A percentile compares a stretch with the other conserved stretches of the same genome.
These are phyloP conservation scores for Paracorniculantispora psalliotae DNA, from an alignment of 2,329 filamentous ascomycete genomes.

Conservation along the genomic window DNA sequence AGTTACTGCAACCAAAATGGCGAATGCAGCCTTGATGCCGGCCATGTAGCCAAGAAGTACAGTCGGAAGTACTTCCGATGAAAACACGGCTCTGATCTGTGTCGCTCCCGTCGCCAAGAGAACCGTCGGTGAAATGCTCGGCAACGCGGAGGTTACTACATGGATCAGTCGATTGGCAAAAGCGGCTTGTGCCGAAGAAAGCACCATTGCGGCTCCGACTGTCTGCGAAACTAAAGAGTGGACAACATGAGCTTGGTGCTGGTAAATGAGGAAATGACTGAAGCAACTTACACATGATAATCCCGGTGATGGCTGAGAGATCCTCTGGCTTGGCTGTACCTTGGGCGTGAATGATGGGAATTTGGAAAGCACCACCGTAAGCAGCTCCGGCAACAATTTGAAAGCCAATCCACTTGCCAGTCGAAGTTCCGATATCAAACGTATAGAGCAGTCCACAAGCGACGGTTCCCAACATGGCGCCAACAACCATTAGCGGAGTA, in stretches of 20 bases:
- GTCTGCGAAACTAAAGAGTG: neutral
- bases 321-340: slow-evolving; percentile 24
- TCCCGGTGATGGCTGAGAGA: slow-evolving; percentile 10
- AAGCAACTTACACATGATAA: slow-evolving; percentile 1
- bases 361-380: slow-evolving; percentile 34
- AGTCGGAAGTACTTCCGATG: neutral
- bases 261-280: neutral
- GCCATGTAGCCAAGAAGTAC: neutral
- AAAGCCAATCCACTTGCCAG: slow-evolving; percentile 40
- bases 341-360: slow-evolving; percentile 41
- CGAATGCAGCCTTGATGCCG: neutral
- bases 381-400: slow-evolving; percentile 41
- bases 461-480: neutral
- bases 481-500: slow-evolving; percentile 7
- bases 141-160: neutral
- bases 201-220: neutral
- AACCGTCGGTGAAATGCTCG: neutral
- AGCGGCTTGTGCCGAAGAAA: neutral
- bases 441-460: slow-evolving; percentile 30
- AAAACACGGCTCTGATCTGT: neutral
- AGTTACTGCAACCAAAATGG: neutral
- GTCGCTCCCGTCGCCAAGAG: neutral
- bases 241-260: neutral
- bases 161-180: neutral
- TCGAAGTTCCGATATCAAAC: slow-evolving; percentile 26